Evolutionary conservation across 2,329 filamentous ascomycete species (phyloP).

Genomic region (Ceratocystiopsis minuta): DNA sequence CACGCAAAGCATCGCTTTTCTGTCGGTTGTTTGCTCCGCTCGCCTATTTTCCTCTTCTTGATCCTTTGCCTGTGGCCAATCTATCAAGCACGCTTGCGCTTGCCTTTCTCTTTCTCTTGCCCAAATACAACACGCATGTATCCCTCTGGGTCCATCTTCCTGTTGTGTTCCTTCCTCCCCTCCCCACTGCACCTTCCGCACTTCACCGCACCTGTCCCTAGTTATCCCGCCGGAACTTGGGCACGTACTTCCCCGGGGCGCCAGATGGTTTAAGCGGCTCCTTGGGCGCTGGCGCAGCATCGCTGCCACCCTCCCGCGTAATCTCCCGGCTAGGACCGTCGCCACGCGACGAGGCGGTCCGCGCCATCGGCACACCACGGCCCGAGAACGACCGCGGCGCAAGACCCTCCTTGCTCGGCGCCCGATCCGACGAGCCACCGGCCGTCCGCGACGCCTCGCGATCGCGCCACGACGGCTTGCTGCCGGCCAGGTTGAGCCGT

Average conservation of each 20-base stretch:
- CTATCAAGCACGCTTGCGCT: too few relatives aligned
- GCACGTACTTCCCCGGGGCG: constrained; percentile 41
- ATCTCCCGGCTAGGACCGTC: constrained; percentile 1
- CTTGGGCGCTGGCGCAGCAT: constrained; percentile 21
- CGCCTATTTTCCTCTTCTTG: too few relatives aligned
- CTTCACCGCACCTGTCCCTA: neutral
- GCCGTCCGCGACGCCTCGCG: constrained; percentile 27
- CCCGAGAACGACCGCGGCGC: constrained; percentile 18
- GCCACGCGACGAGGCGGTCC: constrained; percentile 21
- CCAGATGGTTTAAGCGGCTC: constrained; percentile 36
- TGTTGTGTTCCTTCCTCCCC: too few relatives aligned
- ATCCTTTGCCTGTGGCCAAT: too few relatives aligned
- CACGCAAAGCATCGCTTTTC: too few relatives aligned
- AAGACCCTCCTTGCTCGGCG: constrained; percentile 10
- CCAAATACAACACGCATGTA: too few relatives aligned
- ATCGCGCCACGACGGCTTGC: constrained; percentile 41
- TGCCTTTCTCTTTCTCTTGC: neutral
- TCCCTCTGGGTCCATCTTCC: too few relatives aligned
- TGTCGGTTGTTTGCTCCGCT: too few relatives aligned
- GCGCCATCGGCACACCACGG: constrained; percentile 23
- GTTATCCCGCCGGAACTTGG: constrained; percentile 18
- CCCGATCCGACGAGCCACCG: constrained; percentile 2
- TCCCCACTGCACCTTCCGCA: too few relatives aligned
- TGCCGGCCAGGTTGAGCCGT: constrained; percentile 32
- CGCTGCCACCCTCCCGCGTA: constrained; percentile 11